phyloP scores from a whole-genome alignment of 2,329 filamentous ascomycete genomes.

The Aspergillus piperis region DNA sequence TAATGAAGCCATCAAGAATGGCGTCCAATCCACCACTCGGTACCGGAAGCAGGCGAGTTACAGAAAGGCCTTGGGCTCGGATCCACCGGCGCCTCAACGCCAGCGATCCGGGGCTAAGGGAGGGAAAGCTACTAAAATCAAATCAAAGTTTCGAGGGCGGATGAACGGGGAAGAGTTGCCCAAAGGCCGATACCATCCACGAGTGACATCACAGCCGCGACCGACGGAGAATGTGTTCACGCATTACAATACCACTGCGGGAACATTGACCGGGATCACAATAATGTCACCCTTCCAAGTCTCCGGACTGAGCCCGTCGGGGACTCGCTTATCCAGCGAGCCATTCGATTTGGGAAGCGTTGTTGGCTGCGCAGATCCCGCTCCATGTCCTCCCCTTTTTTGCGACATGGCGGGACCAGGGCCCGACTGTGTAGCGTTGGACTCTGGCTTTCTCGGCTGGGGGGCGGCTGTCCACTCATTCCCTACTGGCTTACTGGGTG shows the following conservation, averaged over 20 bases:
- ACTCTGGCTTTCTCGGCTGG: conserved; percentile 23
- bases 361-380: conserved; percentile 31
- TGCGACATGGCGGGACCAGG: conserved; percentile 26
- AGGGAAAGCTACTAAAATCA: conserved; percentile 41
- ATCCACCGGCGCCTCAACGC: conserved; percentile 42
- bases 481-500: conserved; percentile 19
- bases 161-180: conserved; percentile 27
- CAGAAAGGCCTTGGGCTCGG: conserved; percentile 42
- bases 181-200: conserved; percentile 23
- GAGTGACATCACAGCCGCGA: conserved; percentile 17
- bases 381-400: conserved; percentile 30
- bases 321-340: conserved; percentile 19
- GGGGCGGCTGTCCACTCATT: conserved; percentile 15
- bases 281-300: conserved; percentile 16
- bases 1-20: conserved; percentile 65
- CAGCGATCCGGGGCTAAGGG: conserved; percentile 46
- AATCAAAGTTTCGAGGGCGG: conserved; percentile 33
- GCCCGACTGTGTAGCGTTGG: conserved; percentile 22
- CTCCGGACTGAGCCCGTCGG: conserved; percentile 16
- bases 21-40: conserved; percentile 79
- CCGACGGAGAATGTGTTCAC: conserved; percentile 18
- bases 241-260: conserved; percentile 11
- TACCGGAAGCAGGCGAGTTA: conserved; percentile 60
- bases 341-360: conserved; percentile 28
- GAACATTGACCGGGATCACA: conserved; percentile 6